A percentile compares a stretch with the other conserved stretches of the same genome.
phyloP scores from a whole-genome alignment of 225 moss, liverwort and hornwort genomes.

The Pseudisothecium myosuroides region DNA sequence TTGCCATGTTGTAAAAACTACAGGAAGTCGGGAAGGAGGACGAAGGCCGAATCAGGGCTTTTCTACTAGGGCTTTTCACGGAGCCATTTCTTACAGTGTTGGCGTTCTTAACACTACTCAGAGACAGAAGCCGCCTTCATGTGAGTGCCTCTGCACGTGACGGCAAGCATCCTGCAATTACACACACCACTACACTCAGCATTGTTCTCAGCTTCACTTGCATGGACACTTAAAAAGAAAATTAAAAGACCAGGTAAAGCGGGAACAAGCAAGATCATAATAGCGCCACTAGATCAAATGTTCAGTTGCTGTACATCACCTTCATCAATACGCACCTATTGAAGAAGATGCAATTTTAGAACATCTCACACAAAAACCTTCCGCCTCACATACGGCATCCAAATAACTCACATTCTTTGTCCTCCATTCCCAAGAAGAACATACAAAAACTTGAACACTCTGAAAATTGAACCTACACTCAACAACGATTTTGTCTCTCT shows the following conservation, averaged over 20 bases:
- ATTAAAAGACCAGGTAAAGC: too few relatives aligned
- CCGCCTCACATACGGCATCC: neutral
- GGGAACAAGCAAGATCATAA: neutral
- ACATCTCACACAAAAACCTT: neutral
- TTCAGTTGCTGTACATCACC: neutral
- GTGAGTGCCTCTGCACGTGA: neutral
- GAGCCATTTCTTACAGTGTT: neutral
- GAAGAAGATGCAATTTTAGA: neutral
- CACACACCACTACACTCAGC: neutral
- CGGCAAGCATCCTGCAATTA: neutral
- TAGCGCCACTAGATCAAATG: neutral
- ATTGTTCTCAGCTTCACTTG: neutral
- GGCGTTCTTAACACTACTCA: neutral
- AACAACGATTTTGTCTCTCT: neutral
- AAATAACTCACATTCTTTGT: neutral
- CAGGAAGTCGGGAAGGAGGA: neutral
- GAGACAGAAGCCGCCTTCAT: neutral
- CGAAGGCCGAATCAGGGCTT: neutral
- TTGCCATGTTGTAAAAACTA: conserved; percentile 6
- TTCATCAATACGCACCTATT: neutral
- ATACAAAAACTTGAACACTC: neutral
- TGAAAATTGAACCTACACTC: neutral
- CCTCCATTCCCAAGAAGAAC: neutral
- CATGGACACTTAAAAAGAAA: neutral
- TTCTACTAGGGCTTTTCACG: neutral